phyloP scores from a whole-genome alignment of 106 monocot genomes.

The Allium fistulosum region DNA sequence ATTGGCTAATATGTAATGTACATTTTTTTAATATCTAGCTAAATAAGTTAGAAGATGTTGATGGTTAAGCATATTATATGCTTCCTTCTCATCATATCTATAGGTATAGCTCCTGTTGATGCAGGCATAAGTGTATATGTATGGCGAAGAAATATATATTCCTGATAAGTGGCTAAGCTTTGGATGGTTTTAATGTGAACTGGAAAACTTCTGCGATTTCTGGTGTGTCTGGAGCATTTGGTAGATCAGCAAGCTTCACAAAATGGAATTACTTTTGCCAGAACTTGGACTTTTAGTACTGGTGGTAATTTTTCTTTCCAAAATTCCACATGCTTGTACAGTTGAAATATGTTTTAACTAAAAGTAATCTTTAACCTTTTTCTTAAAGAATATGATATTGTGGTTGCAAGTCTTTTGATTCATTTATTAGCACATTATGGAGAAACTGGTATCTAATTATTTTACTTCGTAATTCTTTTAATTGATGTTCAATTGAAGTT shows the following conservation, averaged over 20 bases:
- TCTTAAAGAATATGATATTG: too few species aligned
- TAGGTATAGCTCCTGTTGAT: neutral
- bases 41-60: neutral
- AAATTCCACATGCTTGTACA: neutral
- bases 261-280: neutral
- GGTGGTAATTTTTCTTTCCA: neutral
- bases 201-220: neutral
- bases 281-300: neutral
- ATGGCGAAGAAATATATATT: neutral
- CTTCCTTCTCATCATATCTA: neutral
- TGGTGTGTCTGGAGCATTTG: neutral
- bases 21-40: too few species aligned
- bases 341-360: too few species aligned
- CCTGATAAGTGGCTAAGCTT: neutral
- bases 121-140: neutral
- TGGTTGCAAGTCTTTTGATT: too few species aligned
- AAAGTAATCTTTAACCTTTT: too few species aligned
- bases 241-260: slow-evolving; percentile 1
- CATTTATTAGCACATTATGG: too few species aligned
- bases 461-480: too few species aligned
- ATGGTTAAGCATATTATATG: neutral
- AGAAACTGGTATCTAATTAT: too few species aligned
- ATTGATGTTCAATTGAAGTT: too few species aligned
- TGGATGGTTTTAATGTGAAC: neutral
- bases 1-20: too few species aligned